Conservation (phyloP, 176 grass and related monocot genomes). For the Triticum urartu region DNA sequence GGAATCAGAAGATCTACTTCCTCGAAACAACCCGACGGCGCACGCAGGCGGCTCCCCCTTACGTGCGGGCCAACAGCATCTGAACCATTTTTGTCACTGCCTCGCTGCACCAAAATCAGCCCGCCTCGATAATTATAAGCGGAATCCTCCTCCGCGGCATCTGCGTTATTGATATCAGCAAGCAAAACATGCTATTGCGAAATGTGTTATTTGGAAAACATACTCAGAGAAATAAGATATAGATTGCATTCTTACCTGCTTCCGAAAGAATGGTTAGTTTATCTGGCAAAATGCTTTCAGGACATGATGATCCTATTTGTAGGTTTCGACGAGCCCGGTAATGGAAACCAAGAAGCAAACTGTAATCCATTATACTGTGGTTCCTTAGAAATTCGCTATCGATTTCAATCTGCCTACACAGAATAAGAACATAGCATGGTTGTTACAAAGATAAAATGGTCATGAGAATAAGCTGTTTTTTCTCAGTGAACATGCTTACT, state of each 20-base stretch:
- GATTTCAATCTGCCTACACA: slow-evolving; percentile 78
- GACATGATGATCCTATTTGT: slow-evolving; percentile 40
- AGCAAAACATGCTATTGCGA: neutral
- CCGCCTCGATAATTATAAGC: slow-evolving; percentile 58
- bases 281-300: slow-evolving; percentile 43
- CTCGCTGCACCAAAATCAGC: slow-evolving; percentile 78
- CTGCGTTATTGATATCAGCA: slow-evolving; percentile 24
- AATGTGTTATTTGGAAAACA: neutral
- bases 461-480: neutral
- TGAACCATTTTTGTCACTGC: slow-evolving; percentile 56
- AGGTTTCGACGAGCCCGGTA: slow-evolving; percentile 88
- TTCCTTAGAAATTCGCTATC: slow-evolving; percentile 84
- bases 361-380: slow-evolving; percentile 96
- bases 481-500: slow-evolving; percentile 46
- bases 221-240: neutral
- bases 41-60: slow-evolving; percentile 78
- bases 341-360: slow-evolving; percentile 90
- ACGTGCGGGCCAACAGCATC: slow-evolving; percentile 81
- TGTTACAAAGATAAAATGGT: neutral
- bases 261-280: slow-evolving; percentile 70
- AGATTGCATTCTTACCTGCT: slow-evolving; percentile 47
- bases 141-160: slow-evolving; percentile 74
- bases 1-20: slow-evolving; percentile 99
- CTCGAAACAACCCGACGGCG: slow-evolving; percentile 75
- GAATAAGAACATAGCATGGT: neutral